Base-by-base conservation (phyloP, 345 rosid species). In the Punica granatum region DNA sequence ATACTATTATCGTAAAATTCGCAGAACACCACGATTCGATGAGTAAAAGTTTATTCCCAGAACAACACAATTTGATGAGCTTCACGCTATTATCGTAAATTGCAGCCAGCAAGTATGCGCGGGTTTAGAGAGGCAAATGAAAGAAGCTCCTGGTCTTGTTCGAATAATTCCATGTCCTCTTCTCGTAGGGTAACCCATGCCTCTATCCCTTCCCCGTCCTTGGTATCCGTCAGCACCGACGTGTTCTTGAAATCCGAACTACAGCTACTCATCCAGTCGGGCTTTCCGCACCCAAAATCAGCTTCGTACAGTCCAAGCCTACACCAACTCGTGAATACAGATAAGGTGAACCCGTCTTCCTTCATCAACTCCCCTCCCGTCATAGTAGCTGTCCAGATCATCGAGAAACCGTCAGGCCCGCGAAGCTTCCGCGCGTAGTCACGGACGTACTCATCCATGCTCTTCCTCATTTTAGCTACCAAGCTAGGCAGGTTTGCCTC, bases 281-380 rank as follows among this genome's bases (percentile, higher is more conserved):
- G 74, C 37, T 54, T 70, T 26, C 78, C 78, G 72, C 78, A 75
- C 30, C 78, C 78, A 31, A 71, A 72, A 58, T 67, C 75, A 25
- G 62, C 56, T 18, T 76, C 75, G 35, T 76, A 76, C 4, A 71
- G 9, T 4, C 66, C 42, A n/a, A 63, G 46, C 18, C 39, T 71
- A 43, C 75, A 54, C 69, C 42, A 72, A 44, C 72, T 67, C 13
- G 72, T 34, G 44, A 64, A 53, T 3, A 4, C 28, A 26, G 43
- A 59, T 14, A 54, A 15, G 11, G 33, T 53, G 2, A 28, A 30
- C 8, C 48, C 69, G 2, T 42, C 31, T 44, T 44, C 19, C 12
- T 23, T 37, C 21, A 15, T 28, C 36, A 59, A 18, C 19, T 42
- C 32, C 26, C 6, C 21, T 42, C n/a, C 60, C 21, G 44, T 23